A percentile compares a stretch with the other conserved stretches of the same genome.
phyloP scores from a whole-genome alignment of 257 asterid species.

The Rhazya stricta region DNA sequence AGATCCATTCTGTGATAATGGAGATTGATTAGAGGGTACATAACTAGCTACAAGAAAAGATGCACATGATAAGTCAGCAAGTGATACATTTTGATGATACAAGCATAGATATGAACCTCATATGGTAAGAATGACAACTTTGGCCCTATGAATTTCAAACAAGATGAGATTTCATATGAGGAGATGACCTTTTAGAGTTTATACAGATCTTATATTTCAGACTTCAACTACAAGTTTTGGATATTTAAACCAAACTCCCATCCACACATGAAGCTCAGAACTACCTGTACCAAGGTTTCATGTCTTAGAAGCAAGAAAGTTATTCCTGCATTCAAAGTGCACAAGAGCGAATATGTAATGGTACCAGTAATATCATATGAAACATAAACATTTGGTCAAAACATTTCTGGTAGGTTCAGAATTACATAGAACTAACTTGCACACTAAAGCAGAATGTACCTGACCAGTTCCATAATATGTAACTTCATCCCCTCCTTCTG shows the following conservation, averaged over 20 bases:
- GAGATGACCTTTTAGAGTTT: not conserved
- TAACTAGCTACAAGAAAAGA: conserved; percentile 59
- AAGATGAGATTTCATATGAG: not conserved
- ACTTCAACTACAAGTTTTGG: not conserved
- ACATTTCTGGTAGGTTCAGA: not conserved
- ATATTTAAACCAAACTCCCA: not conserved
- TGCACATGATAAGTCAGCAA: conserved; percentile 13
- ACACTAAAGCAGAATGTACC: conserved; percentile 33
- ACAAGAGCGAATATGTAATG: not conserved
- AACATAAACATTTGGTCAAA: not conserved
- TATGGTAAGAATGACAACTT: not conserved
- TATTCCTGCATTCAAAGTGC: not conserved
- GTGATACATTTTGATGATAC: no score
- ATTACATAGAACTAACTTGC: not conserved
- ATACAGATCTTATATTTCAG: not conserved
- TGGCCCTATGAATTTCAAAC: no score
- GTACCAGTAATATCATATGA: not conserved
- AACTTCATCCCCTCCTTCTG: conserved; percentile 94
- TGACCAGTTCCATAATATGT: conserved; percentile 99
- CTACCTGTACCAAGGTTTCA: no score
- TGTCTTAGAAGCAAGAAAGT: not conserved
- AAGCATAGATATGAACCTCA: not conserved
- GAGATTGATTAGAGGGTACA: conserved; percentile 90
- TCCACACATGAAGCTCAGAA: not conserved
- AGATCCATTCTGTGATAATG: conserved; percentile 76